Evolutionary conservation across 2,329 filamentous ascomycete genomes (phyloP).

Genomic region (Pseudogymnoascus sp.): DNA sequence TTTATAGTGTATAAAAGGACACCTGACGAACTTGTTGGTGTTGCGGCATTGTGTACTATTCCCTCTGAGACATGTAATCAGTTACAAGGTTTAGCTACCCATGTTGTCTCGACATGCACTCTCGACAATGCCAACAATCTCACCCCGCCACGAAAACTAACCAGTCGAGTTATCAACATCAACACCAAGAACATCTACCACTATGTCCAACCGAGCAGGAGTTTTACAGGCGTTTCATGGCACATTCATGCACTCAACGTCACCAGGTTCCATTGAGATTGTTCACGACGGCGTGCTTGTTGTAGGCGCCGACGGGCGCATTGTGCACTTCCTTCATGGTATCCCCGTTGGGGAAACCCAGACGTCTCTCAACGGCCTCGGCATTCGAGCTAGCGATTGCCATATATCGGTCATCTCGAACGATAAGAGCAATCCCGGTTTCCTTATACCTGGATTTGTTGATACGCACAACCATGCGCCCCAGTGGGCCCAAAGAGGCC

Average conservation of each 20-base stretch:
- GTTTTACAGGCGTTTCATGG: neutral
- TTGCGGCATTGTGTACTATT: neutral
- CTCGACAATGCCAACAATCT: neutral
- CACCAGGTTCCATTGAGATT: neutral
- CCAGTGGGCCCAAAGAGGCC: slow-evolving; percentile 39
- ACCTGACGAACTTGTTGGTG: neutral
- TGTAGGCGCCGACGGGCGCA: neutral
- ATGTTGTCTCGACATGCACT: neutral
- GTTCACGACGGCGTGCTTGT: neutral
- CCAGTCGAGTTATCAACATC: neutral
- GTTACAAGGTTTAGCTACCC: neutral
- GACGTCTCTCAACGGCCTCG: neutral
- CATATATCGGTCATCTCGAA: neutral
- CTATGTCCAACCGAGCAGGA: neutral
- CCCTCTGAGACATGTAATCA: neutral
- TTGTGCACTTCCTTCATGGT: neutral
- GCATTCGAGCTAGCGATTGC: neutral
- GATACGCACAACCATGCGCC: slow-evolving; percentile 65
- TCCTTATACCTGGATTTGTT: slow-evolving; percentile 26
- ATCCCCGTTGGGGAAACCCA: neutral
- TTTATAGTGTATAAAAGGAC: slow-evolving; percentile 1
- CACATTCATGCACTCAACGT: neutral
- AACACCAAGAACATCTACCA: neutral
- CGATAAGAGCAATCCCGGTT: neutral
- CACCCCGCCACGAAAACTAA: neutral